Evolutionary conservation across 768 basidiomycete genomes (phyloP).

Genomic region (Hypsizygus marmoreus): DNA sequence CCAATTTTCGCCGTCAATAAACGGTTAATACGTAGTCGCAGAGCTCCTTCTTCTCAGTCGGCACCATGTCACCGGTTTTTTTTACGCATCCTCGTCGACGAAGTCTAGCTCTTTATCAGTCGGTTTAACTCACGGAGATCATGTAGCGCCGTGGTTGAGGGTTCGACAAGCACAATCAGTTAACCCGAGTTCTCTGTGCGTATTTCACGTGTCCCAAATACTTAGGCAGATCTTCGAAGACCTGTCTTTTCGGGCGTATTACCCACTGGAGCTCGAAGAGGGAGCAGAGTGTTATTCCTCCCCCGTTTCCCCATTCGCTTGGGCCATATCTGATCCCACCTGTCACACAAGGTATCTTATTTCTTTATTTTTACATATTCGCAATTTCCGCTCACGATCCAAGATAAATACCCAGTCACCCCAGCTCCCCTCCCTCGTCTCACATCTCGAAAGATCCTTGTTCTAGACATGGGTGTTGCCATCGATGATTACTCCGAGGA

Average conservation of each 20-base stretch:
- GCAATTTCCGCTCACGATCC: background rate
- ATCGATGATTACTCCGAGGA: slow-evolving; percentile 37
- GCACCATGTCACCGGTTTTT: too few species aligned
- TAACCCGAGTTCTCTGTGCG: too few species aligned
- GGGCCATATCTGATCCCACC: background rate
- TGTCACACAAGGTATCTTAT: slow-evolving; percentile 3
- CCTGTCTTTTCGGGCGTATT: background rate
- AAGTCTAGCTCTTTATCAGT: background rate
- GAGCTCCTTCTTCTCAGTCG: too few species aligned
- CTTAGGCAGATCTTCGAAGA: background rate
- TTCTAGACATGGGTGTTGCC: slow-evolving; percentile 11
- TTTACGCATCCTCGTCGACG: too few species aligned
- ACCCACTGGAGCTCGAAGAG: background rate
- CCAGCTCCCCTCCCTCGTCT: too few species aligned
- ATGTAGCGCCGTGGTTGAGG: background rate
- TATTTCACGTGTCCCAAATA: too few species aligned
- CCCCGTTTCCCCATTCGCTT: background rate
- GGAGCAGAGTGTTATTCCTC: background rate
- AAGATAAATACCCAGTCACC: slow-evolving; percentile 9
- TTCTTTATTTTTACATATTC: background rate
- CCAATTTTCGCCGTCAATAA: too few species aligned
- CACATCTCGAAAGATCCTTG: too few species aligned
- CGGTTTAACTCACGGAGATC: background rate
- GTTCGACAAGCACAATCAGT: too few species aligned
- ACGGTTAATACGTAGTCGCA: too few species aligned